A percentile compares a stretch with the other conserved stretches of the same genome.
Conservation (phyloP, 2,329 filamentous ascomycete genomes). For the Xylaria sp. region DNA sequence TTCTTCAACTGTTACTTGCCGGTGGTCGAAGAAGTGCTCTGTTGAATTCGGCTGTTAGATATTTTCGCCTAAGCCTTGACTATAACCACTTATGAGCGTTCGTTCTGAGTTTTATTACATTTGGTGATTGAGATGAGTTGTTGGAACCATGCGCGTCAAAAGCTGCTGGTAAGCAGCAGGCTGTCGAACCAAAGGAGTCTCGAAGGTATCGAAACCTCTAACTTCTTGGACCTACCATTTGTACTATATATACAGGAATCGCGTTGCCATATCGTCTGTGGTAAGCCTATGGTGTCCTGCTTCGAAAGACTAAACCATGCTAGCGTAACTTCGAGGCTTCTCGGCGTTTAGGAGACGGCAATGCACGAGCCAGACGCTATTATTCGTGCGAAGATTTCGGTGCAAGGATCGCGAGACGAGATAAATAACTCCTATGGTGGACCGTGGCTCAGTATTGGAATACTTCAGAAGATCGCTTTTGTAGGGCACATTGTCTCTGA, state of each 20-base stretch:
- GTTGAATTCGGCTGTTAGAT: too few relatives aligned
- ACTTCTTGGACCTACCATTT: not conserved
- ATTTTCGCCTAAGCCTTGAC: too few relatives aligned
- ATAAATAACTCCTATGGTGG: not conserved
- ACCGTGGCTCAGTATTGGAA: not conserved
- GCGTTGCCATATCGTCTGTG: too few relatives aligned
- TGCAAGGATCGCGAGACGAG: not conserved
- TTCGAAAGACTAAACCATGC: too few relatives aligned
- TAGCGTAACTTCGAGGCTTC: not conserved
- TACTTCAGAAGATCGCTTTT: not conserved
- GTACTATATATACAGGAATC: too few relatives aligned
- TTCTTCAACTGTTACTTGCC: too few relatives aligned
- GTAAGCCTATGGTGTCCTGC: too few relatives aligned
- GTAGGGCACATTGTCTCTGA: not conserved
- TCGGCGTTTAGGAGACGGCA: not conserved
- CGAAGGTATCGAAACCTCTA: not conserved
- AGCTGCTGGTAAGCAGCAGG: not conserved
- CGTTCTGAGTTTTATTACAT: too few relatives aligned
- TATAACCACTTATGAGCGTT: too few relatives aligned
- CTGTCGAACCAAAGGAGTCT: slow-evolving; percentile 1
- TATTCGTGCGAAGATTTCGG: not conserved
- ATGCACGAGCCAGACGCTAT: not conserved
- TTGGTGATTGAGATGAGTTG: too few relatives aligned
- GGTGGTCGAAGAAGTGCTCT: too few relatives aligned
- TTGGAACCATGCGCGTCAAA: too few relatives aligned